Percentiles rank a stretch among this genome's conserved stretches.
These are phyloP conservation scores for Diversispora epigaea DNA, from an alignment of 192 early-diverging fungal species.

Conservation along the genomic window DNA sequence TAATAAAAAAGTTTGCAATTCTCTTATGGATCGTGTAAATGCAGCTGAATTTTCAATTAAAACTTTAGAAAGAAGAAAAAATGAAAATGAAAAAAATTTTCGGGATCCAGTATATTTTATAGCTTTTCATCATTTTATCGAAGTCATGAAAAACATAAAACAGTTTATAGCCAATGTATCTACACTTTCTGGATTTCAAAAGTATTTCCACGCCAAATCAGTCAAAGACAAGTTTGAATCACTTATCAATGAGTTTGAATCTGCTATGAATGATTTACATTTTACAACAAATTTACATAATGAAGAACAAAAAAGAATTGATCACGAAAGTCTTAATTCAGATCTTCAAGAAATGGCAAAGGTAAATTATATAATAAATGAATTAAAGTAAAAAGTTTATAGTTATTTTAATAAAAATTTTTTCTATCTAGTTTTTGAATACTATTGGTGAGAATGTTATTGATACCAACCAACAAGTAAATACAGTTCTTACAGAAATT, in stretches of 20 bases:
- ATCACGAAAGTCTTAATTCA: neutral
- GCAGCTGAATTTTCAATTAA: neutral
- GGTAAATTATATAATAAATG: neutral
- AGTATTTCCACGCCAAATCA: constrained; percentile 2
- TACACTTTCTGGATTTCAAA: neutral
- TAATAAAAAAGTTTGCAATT: constrained; percentile 3
- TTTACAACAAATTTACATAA: neutral
- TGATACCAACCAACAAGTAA: too few relatives aligned
- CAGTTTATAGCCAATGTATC: constrained; percentile 1
- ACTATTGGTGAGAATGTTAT: too few relatives aligned
- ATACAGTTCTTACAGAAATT: too few relatives aligned
- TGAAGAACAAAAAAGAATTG: constrained; percentile 10
- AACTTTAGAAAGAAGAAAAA: neutral
- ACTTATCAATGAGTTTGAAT: neutral
- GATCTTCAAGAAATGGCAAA: constrained; percentile 6
- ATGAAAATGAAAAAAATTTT: constrained; percentile 14
- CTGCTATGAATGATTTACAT: neutral
- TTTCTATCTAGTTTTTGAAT: neutral
- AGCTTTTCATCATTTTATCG: neutral
- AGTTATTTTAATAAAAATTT: neutral
- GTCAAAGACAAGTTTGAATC: neutral
- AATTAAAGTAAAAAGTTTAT: too few relatives aligned
- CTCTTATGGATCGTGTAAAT: constrained; percentile 6
- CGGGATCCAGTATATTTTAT: neutral
- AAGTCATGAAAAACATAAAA: constrained; percentile 7